Conservation (phyloP, 2,329 filamentous ascomycete genomes). For the Phialocephala sp. region DNA sequence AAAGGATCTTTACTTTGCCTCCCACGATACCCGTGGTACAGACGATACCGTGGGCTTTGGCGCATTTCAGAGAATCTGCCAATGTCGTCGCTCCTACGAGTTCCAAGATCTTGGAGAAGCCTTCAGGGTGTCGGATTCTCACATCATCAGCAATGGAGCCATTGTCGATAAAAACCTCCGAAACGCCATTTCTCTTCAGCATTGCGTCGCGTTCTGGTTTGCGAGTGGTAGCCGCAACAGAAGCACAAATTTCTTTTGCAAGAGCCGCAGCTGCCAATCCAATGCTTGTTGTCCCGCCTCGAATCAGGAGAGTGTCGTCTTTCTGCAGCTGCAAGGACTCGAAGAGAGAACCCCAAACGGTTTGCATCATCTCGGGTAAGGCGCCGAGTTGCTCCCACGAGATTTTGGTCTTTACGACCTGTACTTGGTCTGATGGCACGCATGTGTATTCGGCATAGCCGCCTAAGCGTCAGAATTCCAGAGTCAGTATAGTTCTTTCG, state of each 20-base stretch:
- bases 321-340: constrained; percentile 45
- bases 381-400: constrained; percentile 51
- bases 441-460: constrained; percentile 55
- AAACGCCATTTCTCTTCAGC: constrained; percentile 46
- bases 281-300: constrained; percentile 50
- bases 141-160: constrained; percentile 48
- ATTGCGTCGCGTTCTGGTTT: constrained; percentile 43
- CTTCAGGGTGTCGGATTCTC: constrained; percentile 30
- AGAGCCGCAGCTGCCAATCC: constrained; percentile 53
- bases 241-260: constrained; percentile 48
- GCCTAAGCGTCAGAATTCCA: constrained; percentile 49
- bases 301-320: constrained; percentile 52
- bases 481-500: constrained; percentile 41
- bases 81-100: constrained; percentile 50
- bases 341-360: constrained; percentile 52
- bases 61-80: constrained; percentile 49
- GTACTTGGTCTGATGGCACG: constrained; percentile 49
- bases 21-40: constrained; percentile 48
- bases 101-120: constrained; percentile 53
- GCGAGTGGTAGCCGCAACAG: constrained; percentile 49
- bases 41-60: constrained; percentile 46
- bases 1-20: constrained; percentile 5
- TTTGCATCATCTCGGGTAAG: constrained; percentile 57
- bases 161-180: constrained; percentile 51
- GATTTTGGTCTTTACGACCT: constrained; percentile 45